Conservation (phyloP, 108 stramenopile species). For the Hondaea fermentalgiana region DNA sequence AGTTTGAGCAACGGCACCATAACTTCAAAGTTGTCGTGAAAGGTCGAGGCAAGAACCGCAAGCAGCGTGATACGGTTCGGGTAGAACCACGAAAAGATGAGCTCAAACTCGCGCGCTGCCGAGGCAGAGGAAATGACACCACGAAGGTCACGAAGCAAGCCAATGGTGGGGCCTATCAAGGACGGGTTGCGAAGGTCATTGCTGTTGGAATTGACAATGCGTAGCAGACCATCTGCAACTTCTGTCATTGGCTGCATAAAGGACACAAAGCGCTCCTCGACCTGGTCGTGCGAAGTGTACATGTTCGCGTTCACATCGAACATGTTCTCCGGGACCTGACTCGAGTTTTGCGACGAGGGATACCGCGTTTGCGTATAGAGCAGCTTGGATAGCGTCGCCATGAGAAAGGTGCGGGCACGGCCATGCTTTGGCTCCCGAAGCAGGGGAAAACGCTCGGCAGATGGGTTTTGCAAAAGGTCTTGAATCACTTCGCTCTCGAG, state of each 20-base stretch:
- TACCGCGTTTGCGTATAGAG: not conserved
- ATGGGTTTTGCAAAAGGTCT: not conserved
- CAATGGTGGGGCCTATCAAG: not conserved
- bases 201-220: not conserved
- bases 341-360: not conserved
- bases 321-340: not conserved
- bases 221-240: not conserved
- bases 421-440: not conserved
- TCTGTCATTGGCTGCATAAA: not conserved
- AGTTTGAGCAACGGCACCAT: not conserved
- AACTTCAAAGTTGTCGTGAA: not conserved
- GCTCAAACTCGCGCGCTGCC: conserved; percentile 4
- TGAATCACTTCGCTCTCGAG: conserved; percentile 11
- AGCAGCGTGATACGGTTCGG: not conserved
- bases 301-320: not conserved
- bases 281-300: not conserved
- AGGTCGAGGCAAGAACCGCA: not conserved
- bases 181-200: not conserved
- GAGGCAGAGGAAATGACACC: not conserved
- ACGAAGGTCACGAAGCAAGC: not conserved
- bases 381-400: conserved; percentile 2
- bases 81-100: conserved; percentile 1
- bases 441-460: conserved; percentile 4
- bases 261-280: not conserved
- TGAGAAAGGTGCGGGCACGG: not conserved